Evolutionary conservation across 495 filamentous ascomycete genomes (phyloP), one percentile per base, ranked within the genome.

Genomic region (Aspergillus biplanus): DNA sequence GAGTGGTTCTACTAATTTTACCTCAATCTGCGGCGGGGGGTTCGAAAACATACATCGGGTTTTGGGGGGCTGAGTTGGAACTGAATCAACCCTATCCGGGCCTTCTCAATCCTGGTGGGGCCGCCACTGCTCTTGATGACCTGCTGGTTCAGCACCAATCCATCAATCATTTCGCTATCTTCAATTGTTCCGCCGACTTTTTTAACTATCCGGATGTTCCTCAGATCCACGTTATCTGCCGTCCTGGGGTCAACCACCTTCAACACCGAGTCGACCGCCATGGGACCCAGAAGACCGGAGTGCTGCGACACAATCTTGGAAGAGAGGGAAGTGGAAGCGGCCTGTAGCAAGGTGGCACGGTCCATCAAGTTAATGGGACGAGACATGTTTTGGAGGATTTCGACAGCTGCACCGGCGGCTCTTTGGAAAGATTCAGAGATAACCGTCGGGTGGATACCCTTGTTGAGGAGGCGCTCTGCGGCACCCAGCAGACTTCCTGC

Each of bases 241-340:
- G 90, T 97, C 80, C 92, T 95, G 59, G 91, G 85, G 69, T 99
- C 93, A 77, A 97, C 96, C 59, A 93, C 92, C 77, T 94, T 94
- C 58, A 94, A 83, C 52, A 99, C 94, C 33, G 95, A 90, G 76
- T 97, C 95, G 48, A 99, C 95, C 32, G 95, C 95, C 89, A 99
- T 98, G 33, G 92, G 92, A 34, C 92, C 93, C 11, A 99, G 87
- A 31, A 96, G 82, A 72, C 89, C 91, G 16, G 96, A 94, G 78
- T 99, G 92, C 75, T 97, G 92, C 59, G 93, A 92, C 60, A 99
- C 95, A 70, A 99, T 98, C 81, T 99, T 99, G 70, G 93, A 97
- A 53, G 94, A 98, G 58, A 99, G 88, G 33, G 96, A 97, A 61
- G 95, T 99, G 58, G 93, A 96, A 61, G 95, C 95, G 58, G 95